Base-by-base conservation (phyloP, 768 basidiomycete species). In the Tylopilus plumbeoviolaceoides region DNA sequence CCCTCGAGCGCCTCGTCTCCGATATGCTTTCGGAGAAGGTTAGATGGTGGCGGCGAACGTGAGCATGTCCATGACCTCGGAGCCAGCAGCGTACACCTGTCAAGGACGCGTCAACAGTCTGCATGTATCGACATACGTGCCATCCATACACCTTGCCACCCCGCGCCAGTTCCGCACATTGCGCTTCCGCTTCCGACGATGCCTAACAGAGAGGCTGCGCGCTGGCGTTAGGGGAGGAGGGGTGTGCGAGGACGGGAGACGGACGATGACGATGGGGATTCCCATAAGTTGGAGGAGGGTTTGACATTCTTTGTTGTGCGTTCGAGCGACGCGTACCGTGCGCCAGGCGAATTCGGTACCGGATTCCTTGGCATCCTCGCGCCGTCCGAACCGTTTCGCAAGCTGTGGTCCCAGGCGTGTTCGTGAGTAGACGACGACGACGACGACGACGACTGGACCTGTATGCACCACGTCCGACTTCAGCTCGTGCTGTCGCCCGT, bases 11-110 rank as follows among this genome's bases (percentile, higher is more conserved):
- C 94, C 40, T 82, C 50, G 98, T 93, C 63, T 98, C 92, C 61
- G 84, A 87, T 62, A 99, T 93, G 14, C 95, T 94, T 67, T 99
- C 97, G 12, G 92, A 94, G 74, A 98, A 98, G 11, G 97, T 98
- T 53, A 99, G 81, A 71, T 98, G 97, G 97, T 95, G 0, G 95
- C 75, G 59, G 83, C 80, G 76, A 99, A 98, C 1, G 97, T 99
- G 20, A 99, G 82, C 7, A 97, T 99, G 63, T 99, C 97, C 97
- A 99, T 99, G 70, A 98, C 97, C 72, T 98, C 97, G 0, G 95
- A 97, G 14, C 97, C 97, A 7, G 97, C 95, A 1, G 91, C 97
- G 67, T 91, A 98, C 27, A 98, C 92, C 91, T 93, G 47, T 5
- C 31, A 48, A 36, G 43, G 38, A 45, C 12, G 14, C 14, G 14